These are phyloP conservation scores for Paspalum vaginatum DNA, from an alignment of 176 grass and related monocot species.

Conservation along the genomic window DNA sequence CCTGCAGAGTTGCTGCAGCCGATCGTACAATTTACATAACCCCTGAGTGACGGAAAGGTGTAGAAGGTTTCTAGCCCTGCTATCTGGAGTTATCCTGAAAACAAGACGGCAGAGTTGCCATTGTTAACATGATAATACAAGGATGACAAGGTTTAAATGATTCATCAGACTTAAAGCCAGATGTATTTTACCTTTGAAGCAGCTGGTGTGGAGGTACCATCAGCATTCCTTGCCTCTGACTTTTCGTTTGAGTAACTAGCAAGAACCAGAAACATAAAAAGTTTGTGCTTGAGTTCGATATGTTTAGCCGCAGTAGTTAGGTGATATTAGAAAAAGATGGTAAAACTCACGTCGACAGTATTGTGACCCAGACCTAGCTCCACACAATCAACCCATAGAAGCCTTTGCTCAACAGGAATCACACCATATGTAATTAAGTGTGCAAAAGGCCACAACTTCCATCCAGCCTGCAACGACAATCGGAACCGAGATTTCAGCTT, in stretches of 20 bases:
- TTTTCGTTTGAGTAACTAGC: slow-evolving; percentile 93
- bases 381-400: slow-evolving; percentile 95
- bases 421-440: slow-evolving; percentile 92
- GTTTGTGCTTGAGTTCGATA: not conserved
- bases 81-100: slow-evolving; percentile 41
- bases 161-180: not conserved
- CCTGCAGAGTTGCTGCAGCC: slow-evolving; percentile 25
- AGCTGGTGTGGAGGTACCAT: slow-evolving; percentile 12
- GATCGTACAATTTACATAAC: slow-evolving; percentile 39
- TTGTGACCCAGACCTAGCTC: slow-evolving; percentile 94
- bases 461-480: slow-evolving; percentile 72
- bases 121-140: slow-evolving; percentile 1
- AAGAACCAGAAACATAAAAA: not conserved
- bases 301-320: not conserved
- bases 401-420: slow-evolving; percentile 88
- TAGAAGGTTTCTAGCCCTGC: not conserved
- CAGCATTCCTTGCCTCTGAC: slow-evolving; percentile 87
- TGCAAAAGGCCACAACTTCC: slow-evolving; percentile 97
- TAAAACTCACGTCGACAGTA: slow-evolving; percentile 79
- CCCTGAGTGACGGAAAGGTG: not conserved
- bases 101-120: not conserved
- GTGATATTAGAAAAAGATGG: not conserved
- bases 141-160: not conserved
- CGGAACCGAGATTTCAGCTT: not conserved
- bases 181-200: slow-evolving; percentile 33